Percentiles rank a stretch among this genome's conserved stretches.
These are phyloP conservation scores for Lactuca saligna DNA, from an alignment of 129 eudicot genomes.

Conservation along the genomic window DNA sequence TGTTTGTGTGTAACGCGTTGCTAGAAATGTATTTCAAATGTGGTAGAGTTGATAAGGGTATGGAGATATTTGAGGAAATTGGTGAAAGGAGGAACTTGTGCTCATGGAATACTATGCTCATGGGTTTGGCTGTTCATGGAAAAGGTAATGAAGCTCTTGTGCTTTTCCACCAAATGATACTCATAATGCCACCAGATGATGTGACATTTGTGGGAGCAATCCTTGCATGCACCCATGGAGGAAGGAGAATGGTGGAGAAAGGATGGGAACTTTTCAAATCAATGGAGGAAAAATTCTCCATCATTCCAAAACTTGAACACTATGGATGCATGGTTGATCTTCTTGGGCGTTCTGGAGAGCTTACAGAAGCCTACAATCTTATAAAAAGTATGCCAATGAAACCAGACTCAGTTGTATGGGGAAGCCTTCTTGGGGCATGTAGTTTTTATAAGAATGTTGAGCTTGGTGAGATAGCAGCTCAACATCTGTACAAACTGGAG, in stretches of 20 bases:
- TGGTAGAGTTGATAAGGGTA: conserved; percentile 52
- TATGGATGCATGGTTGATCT: conserved; percentile 84
- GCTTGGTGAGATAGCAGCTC: conserved; percentile 59
- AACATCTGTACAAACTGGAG: conserved; percentile 51
- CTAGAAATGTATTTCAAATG: conserved; percentile 73
- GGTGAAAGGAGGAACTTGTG: conserved; percentile 56
- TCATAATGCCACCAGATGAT: conserved; percentile 55
- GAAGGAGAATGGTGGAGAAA: conserved; percentile 39
- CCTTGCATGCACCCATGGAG: conserved; percentile 70
- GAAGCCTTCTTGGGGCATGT: conserved; percentile 65
- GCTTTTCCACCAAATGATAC: conserved; percentile 55
- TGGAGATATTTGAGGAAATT: conserved; percentile 51
- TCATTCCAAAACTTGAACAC: conserved; percentile 63
- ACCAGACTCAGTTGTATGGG: conserved; percentile 66
- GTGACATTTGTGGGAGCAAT: conserved; percentile 68
- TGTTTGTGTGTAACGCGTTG: conserved; percentile 65
- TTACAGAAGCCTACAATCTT: conserved; percentile 55
- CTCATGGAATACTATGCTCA: conserved; percentile 80
- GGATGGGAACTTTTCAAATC: conserved; percentile 55
- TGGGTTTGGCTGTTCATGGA: conserved; percentile 81
- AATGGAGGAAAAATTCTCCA: conserved; percentile 37
- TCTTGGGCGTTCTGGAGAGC: conserved; percentile 56
- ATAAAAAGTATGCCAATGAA: conserved; percentile 61
- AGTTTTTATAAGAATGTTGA: conserved; percentile 64
- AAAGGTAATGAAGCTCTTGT: conserved; percentile 52